Percentiles rank a stretch among this genome's conserved stretches.
Evolutionary conservation across 768 basidiomycete species (phyloP).

Genomic region (Trametes punicea): DNA sequence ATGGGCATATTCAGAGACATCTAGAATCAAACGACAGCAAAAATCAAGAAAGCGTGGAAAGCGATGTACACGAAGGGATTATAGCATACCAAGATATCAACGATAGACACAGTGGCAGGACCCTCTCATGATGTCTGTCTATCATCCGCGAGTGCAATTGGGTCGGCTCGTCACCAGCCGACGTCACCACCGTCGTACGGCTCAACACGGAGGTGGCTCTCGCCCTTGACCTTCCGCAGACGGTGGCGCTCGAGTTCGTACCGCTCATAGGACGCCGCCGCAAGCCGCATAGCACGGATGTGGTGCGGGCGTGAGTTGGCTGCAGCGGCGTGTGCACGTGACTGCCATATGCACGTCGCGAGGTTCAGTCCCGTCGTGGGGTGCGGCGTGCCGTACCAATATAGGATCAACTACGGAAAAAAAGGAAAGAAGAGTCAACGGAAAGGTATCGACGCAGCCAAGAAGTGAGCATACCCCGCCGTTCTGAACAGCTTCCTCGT

Average conservation of each 20-base stretch:
- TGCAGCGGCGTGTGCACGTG: constrained; percentile 74
- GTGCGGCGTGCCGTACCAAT: constrained; percentile 91
- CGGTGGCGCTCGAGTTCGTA: constrained; percentile 78
- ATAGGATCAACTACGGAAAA: constrained; percentile 65
- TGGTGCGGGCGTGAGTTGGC: constrained; percentile 82
- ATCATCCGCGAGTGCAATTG: neutral
- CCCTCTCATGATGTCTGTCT: too few relatives aligned
- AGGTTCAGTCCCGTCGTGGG: constrained; percentile 77
- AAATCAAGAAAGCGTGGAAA: neutral
- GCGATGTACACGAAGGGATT: neutral
- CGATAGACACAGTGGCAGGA: neutral
- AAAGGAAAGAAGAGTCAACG: neutral
- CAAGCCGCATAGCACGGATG: constrained; percentile 77
- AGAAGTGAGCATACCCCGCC: constrained; percentile 60
- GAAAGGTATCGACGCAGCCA: neutral
- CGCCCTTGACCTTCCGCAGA: constrained; percentile 63
- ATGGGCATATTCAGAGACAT: neutral
- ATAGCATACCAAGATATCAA: neutral
- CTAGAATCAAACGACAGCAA: neutral
- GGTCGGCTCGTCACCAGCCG: constrained; percentile 49
- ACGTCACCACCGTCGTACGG: constrained; percentile 63
- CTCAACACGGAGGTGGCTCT: constrained; percentile 52
- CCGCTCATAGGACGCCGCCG: constrained; percentile 70
- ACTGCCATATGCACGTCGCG: constrained; percentile 96
- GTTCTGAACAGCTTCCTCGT: constrained; percentile 88